A percentile compares a stretch with the other conserved stretches of the same genome.
These are phyloP conservation scores for Sporothrix luriei DNA, from an alignment of 2,329 filamentous ascomycete species.

Conservation along the genomic window DNA sequence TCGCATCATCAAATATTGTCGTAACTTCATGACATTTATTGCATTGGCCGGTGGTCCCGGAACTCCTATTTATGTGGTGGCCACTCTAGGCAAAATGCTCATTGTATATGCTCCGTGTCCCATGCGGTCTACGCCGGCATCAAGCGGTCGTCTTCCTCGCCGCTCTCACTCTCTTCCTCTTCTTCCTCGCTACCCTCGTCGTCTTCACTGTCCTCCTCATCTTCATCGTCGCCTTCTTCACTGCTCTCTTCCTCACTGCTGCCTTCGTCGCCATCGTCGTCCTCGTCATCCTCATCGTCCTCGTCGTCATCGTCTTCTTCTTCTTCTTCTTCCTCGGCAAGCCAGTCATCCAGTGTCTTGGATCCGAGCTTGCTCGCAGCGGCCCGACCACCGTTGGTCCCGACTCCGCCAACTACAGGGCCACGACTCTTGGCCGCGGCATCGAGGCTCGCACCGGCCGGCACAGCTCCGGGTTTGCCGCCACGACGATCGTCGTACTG, in stretches of 20 bases:
- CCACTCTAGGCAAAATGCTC: neutral
- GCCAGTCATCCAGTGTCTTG: slow-evolving; percentile 91
- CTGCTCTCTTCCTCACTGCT: slow-evolving; percentile 17
- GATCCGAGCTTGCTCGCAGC: slow-evolving; percentile 59
- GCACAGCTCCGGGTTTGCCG: slow-evolving; percentile 43
- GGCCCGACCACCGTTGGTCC: slow-evolving; percentile 54
- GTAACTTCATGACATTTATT: neutral
- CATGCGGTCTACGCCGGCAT: neutral
- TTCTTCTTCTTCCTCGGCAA: slow-evolving; percentile 66
- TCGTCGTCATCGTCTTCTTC: slow-evolving; percentile 55
- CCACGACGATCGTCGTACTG: slow-evolving; percentile 43
- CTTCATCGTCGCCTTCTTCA: slow-evolving; percentile 23
- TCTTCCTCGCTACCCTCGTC: slow-evolving; percentile 17
- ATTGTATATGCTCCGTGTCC: neutral
- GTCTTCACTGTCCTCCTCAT: slow-evolving; percentile 4
- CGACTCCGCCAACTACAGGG: slow-evolving; percentile 43
- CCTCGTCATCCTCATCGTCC: slow-evolving; percentile 52
- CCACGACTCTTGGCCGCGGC: slow-evolving; percentile 48
- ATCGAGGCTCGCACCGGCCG: slow-evolving; percentile 67
- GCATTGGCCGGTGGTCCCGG: neutral
- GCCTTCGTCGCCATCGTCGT: slow-evolving; percentile 39
- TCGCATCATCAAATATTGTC: too few species aligned
- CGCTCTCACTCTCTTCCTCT: slow-evolving; percentile 14
- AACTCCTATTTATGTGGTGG: neutral
- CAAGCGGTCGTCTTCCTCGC: slow-evolving; percentile 21